Evolutionary conservation across 148 eudicot species (phyloP).

Genomic region (Fallopia convolvulus): DNA sequence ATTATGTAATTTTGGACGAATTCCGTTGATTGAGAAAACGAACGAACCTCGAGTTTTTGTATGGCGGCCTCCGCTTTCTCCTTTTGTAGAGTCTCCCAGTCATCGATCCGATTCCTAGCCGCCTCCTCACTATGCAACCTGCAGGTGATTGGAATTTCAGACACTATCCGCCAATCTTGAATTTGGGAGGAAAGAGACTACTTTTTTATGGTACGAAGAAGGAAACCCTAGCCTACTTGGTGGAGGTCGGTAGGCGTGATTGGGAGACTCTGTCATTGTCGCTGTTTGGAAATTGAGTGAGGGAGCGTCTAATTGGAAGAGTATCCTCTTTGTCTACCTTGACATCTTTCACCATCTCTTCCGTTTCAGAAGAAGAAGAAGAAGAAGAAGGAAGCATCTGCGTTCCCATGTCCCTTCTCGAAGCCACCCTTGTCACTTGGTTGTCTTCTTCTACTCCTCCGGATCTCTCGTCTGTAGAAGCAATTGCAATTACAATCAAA

Average conservation of each 20-base stretch:
- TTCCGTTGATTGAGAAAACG: background rate
- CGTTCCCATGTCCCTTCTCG: slow-evolving; percentile 81
- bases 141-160: background rate
- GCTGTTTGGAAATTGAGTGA: background rate
- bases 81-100: slow-evolving; percentile 87
- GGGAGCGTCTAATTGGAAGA: slow-evolving; percentile 6
- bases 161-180: slow-evolving; percentile 36
- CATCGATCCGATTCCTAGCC: slow-evolving; percentile 30
- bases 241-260: background rate
- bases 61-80: slow-evolving; percentile 88
- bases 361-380: too few relatives aligned
- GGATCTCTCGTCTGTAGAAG: slow-evolving; percentile 27
- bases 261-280: background rate
- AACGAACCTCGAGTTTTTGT: slow-evolving; percentile 68
- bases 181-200: background rate
- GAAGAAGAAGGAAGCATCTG: slow-evolving; percentile 47
- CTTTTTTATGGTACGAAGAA: background rate
- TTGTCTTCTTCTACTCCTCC: slow-evolving; percentile 24
- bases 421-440: slow-evolving; percentile 22
- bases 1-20: background rate
- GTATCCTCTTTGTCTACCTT: slow-evolving; percentile 66
- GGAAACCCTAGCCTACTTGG: background rate
- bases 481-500: background rate
- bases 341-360: slow-evolving; percentile 61
- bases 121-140: slow-evolving; percentile 76